Conservation (phyloP, 495 filamentous ascomycete species). For the Polyplosphaeria fusca region DNA sequence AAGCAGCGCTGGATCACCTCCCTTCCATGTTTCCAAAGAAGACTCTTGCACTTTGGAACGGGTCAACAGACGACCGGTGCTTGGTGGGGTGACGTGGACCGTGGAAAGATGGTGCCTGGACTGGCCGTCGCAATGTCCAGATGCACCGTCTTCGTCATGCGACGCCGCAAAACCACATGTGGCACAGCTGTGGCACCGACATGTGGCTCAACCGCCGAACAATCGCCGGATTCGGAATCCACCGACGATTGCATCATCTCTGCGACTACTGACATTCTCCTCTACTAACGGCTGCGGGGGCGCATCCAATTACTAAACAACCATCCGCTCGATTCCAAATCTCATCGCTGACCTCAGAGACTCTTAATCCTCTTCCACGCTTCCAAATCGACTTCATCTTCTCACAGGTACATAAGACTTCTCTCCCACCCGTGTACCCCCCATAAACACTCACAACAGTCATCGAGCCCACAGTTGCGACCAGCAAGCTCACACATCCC, state of each 20-base stretch:
- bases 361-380: background rate
- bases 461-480: too few species aligned
- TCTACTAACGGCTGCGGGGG: background rate
- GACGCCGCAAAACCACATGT: background rate
- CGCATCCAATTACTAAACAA: constrained; percentile 12
- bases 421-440: background rate
- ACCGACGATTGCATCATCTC: constrained; percentile 17
- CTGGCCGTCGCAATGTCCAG: too few species aligned
- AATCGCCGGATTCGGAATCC: constrained; percentile 8
- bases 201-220: too few species aligned
- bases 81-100: too few species aligned
- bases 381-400: background rate
- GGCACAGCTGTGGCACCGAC: background rate
- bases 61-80: too few species aligned
- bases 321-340: constrained; percentile 7
- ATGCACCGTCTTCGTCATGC: constrained; percentile 10
- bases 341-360: background rate
- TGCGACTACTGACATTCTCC: background rate
- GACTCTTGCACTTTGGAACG: too few species aligned
- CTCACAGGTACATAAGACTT: background rate
- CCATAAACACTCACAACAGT: background rate
- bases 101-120: too few species aligned
- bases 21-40: too few species aligned
- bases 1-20: too few species aligned
- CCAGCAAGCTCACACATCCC: background rate